Percentiles rank a stretch among this genome's conserved stretches.
phyloP scores from a whole-genome alignment of 371 early-diverging fungal genomes.

The Apophysomyces sp. region DNA sequence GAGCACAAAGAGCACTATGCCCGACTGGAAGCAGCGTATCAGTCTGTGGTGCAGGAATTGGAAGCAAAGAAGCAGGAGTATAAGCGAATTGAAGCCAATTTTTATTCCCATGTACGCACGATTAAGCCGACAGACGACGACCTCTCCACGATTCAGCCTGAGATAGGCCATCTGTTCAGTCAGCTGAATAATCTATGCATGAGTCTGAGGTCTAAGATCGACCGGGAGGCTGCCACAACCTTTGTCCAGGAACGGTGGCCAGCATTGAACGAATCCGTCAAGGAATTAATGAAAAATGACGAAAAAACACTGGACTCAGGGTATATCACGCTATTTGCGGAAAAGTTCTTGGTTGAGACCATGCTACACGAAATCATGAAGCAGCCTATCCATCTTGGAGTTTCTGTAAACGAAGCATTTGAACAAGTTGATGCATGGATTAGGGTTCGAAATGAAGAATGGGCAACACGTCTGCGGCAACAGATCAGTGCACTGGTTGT shows the following conservation, averaged over 20 bases:
- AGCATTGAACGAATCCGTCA: slow-evolving; percentile 4
- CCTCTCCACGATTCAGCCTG: slow-evolving; percentile 26
- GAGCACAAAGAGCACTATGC: slow-evolving; percentile 3
- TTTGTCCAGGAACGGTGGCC: slow-evolving; percentile 23
- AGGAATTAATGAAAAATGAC: not conserved
- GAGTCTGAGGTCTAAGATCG: slow-evolving; percentile 34
- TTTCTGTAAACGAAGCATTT: slow-evolving; percentile 31
- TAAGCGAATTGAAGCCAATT: slow-evolving; percentile 35
- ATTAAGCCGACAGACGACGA: slow-evolving; percentile 38
- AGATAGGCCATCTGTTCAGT: slow-evolving; percentile 18
- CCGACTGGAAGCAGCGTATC: slow-evolving; percentile 12
- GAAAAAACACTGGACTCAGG: slow-evolving; percentile 1
- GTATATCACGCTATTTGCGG: slow-evolving; percentile 17
- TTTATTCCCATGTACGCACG: slow-evolving; percentile 28
- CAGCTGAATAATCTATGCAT: slow-evolving; percentile 22
- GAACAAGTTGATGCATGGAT: slow-evolving; percentile 30
- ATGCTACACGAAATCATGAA: slow-evolving; percentile 20
- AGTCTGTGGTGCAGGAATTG: slow-evolving; percentile 19
- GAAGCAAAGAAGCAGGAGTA: slow-evolving; percentile 27
- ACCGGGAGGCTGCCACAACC: slow-evolving; percentile 31
- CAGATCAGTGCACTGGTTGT: slow-evolving; percentile 31
- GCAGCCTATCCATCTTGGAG: slow-evolving; percentile 32
- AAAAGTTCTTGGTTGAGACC: slow-evolving; percentile 24
- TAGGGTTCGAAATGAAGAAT: slow-evolving; percentile 20
- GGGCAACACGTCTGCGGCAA: slow-evolving; percentile 37